Percentiles rank a stretch among this genome's conserved stretches.
These are phyloP conservation scores for Verticillium isaacii DNA, from an alignment of 2,329 filamentous ascomycete genomes.

Conservation along the genomic window DNA sequence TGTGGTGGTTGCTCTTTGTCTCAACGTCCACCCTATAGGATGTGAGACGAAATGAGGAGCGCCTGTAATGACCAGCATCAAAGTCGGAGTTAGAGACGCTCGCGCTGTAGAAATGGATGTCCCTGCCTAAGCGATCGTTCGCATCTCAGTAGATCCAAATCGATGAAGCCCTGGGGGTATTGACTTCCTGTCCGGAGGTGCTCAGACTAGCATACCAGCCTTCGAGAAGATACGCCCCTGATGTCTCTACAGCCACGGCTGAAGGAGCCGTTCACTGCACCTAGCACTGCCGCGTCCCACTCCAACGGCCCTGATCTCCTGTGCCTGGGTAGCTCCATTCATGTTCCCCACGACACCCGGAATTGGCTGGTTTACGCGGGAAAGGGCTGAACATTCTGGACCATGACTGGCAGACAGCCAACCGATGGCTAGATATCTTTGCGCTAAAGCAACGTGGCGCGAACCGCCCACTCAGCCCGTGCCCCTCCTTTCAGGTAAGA, in stretches of 20 bases:
- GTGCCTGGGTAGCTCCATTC: background rate
- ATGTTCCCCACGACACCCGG: background rate
- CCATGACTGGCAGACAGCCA: background rate
- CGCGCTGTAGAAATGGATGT: too few relatives aligned
- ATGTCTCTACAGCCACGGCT: background rate
- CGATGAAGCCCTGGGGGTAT: too few relatives aligned
- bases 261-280: background rate
- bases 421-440: background rate
- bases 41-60: too few relatives aligned
- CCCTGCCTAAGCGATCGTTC: too few relatives aligned
- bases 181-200: too few relatives aligned
- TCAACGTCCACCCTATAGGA: too few relatives aligned
- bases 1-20: too few relatives aligned
- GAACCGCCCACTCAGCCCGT: background rate
- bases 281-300: background rate
- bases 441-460: background rate
- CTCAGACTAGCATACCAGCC: too few relatives aligned
- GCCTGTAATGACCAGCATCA: too few relatives aligned
- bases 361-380: background rate
- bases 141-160: too few relatives aligned
- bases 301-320: background rate
- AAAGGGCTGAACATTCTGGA: background rate
- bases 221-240: too few relatives aligned
- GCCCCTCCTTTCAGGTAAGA: background rate
- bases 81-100: too few relatives aligned